These are phyloP conservation scores for Pholiota adiposa DNA, from an alignment of 1,284 basidiomycete genomes.

Conservation along the genomic window DNA sequence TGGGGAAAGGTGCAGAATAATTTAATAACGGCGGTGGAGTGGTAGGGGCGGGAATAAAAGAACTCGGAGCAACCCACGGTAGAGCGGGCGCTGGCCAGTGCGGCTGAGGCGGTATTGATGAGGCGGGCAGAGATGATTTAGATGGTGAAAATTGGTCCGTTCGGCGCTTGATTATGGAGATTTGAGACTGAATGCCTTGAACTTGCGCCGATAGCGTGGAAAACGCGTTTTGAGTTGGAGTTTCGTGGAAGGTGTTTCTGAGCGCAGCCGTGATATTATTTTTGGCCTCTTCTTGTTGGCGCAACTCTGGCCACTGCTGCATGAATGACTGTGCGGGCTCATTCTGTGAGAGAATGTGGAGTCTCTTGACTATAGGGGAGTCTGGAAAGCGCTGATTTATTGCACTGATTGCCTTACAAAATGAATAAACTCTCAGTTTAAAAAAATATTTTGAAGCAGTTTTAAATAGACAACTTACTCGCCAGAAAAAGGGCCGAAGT, in stretches of 20 bases:
- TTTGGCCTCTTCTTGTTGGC: not conserved
- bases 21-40: too few species aligned
- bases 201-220: too few species aligned
- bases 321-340: conserved; percentile 1
- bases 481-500: conserved; percentile 17
- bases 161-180: conserved; percentile 8
- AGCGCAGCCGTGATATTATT: not conserved
- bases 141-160: conserved; percentile 10
- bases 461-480: conserved; percentile 3
- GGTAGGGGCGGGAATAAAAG: too few species aligned
- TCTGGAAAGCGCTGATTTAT: conserved; percentile 7
- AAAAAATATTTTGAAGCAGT: not conserved
- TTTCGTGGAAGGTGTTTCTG: conserved; percentile 6
- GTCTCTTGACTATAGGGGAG: not conserved
- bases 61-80: too few species aligned
- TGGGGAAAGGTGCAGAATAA: too few species aligned
- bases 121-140: not conserved
- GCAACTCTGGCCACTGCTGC: conserved; percentile 4
- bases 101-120: too few species aligned
- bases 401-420: conserved; percentile 7
- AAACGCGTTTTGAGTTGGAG: conserved; percentile 6
- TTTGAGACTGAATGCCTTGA: not conserved
- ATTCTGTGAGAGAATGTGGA: not conserved
- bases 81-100: too few species aligned
- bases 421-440: not conserved